Base-by-base conservation (phyloP, 1,284 basidiomycete genomes). In the Stygiomarasmius scandens region DNA sequence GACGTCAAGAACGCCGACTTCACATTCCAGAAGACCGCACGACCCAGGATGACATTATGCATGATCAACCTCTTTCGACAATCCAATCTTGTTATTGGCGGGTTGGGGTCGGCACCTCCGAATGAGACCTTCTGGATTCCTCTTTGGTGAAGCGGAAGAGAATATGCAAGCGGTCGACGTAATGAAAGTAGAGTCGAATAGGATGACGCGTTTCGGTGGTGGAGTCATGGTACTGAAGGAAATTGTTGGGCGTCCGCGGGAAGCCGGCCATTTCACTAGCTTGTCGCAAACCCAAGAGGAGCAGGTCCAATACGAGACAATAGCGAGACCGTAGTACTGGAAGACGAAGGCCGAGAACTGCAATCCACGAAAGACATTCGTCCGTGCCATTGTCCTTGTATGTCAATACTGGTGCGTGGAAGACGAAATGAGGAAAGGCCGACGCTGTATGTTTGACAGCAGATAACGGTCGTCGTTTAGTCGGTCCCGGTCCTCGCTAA, bases 21-120 rank as follows among this genome's bases (percentile, higher is more conserved):
- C 72, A 99, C 94, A 67, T 98, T 98, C 97, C 96, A 99, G 77
- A 98, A 98, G 11, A 98, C 96, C 5, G 97, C 97, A 63, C 97
- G 87, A 29, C 96, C 96, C 32, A 99, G 81, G 73, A 99, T 99
- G 74, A 99, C 97, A 69, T 99, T 97, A 75, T 99, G 96, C 78
- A 99, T 99, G 82, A 98, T 97, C 57, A 99, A 84, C 34, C 97
- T 84, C 97, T 99, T 99, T 59, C 97, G 90, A 71, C 96, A 98
- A 72, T 99, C 97, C 62, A 96, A 98, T 90, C 66, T 98, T 98
- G 77, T 96, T 96, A 77, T 99, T 99, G 55, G 96, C 98, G 96
- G 96, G 75, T 98, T 96, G 11, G 96, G 96, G 70, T 98, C 96
- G 23, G 95, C 96, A 98, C 27, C 97, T 89, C 74, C 99, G 96